Base-by-base conservation (phyloP, 1,139 yeast genomes). In the Yamadazyma diddensiae region DNA sequence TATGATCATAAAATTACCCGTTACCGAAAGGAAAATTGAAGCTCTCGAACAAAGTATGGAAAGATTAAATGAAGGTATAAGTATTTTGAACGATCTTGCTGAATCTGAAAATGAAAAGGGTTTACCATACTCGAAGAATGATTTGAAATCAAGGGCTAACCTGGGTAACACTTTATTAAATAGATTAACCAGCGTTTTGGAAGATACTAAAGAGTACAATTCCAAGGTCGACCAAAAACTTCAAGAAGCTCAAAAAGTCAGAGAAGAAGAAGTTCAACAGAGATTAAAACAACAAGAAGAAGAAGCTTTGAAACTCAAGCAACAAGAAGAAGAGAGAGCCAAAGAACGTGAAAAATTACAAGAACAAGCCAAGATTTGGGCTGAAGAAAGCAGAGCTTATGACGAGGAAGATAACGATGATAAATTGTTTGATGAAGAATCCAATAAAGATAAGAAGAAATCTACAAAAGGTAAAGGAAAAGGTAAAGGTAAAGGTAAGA, bases 361-460 rank as follows among this genome's bases (percentile, higher is more conserved):
- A 52, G 87, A 82, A 45, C 92, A 86, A 53, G 94, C 95, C 5
- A 77, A 77, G 46, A 81, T 82, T 52, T 81, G 94, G 92, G 84
- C 83, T 23, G 82, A 78, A 52, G 75, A 74, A 45, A 64, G 76
- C 28, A 54, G 71, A 39, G 52, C 59, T 15, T 51, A 51, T 6
- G 68, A 49, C 7, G 65, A 60, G 14, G 69, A 60, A 5, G 63
- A 59, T 4, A 62, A 58, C 15, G 65, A 64, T 28, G 66, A 62
- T 30, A 57, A 57, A 29, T 62, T 59, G 21, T 56, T 56, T 34
- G 49, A 58, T 18, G 67, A 56, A 29, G 68, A 62, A 29, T 32
- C 46, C 7, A 47, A 44, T 4, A 49, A 53, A 27, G 45, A 46
- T 37, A 49, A 48, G 29, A 28, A 34, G 12, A 35, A 42, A 17